Evolutionary conservation across 345 rosid genomes (phyloP), one percentile per base, ranked within the genome.

Genomic region (Abelmoschus esculentus): DNA sequence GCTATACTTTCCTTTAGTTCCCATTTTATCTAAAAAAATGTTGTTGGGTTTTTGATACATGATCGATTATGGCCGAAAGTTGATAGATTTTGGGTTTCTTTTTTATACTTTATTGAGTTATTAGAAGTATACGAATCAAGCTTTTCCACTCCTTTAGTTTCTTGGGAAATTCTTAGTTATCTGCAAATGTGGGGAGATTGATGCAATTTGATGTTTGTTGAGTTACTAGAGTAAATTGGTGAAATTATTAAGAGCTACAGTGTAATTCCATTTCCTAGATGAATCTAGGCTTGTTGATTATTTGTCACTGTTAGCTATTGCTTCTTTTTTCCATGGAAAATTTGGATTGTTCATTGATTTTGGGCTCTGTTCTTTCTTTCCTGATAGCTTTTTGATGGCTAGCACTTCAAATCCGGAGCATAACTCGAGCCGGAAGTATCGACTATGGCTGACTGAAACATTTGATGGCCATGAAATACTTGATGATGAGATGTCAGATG

Each of bases 371-470:
- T 40, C 13, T 7, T 38, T 34, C 7, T 34, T 36, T 44, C 29
- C 19, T 54, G 50, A 70, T 36, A 73, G 80, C 10, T 13, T 75
- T 42, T 15, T 52, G 71, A 81, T 75, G 84, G 76, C 76, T 67
- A 75, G 84, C 63, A 67, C 76, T 38, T 78, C 80, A 34, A 38
- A 70, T 55, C 74, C 64, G 66, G 76, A 69, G 69, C 49, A 70
- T 61, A 61, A 46, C 70, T 63, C 72, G 8, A 73, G 71, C 66
- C 36, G 76, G 55, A 81, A 68, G 44, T 75, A 75, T 67, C 71
- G 80, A 60, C 66, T 31, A 31, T 75, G 80, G 84, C 70, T 81
- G 56, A 74, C 78, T 32, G 81, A 78, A 78, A 75, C 78, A 67
- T 81, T 78, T 63, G 78, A 81, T 58, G 74, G 78, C 57, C 80